Evolutionary conservation across 352 stramenopile species (phyloP), one percentile per base, ranked within the genome.

Genomic region (Phytophthora chlamydospora): DNA sequence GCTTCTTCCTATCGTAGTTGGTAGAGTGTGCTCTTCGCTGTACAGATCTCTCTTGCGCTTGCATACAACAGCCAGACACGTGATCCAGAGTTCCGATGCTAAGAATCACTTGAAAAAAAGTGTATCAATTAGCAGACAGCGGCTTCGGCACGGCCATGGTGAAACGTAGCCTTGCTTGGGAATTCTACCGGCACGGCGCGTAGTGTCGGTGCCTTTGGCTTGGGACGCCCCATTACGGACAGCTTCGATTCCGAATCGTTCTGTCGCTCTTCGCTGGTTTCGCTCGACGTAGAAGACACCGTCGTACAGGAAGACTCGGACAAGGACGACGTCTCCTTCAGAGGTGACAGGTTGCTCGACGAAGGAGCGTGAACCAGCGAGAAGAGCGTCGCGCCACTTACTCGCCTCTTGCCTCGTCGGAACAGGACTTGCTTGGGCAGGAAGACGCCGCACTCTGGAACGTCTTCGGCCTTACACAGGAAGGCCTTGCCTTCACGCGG

Each of bases 401-500:
- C 47, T 21, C 69, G 61, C 6, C 69, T 66, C 9, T 65, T 76
- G 0, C 75, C 75, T 11, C 57, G 57, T 6, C 49, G 53, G 44
- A 84, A 84, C 9, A 78, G 42, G 1, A 69, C 66, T 44, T 75
- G 75, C 34, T 61, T 68, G 1, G 75, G 72, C 9, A 76, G 67
- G 13, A 55, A 63, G 16, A 79, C 69, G 1, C 69, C 61, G 24
- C 60, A 75, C 36, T 64, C 57, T 0, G 49, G 41, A 0, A 73
- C 12, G 6, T 66, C 43, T 42, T 68, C 52, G 41, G 62, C 40
- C 19, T 59, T 38, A 11, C 55, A 62, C 11, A 50, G 21, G 14
- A 52, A 41, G 13, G 42, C 27, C 12, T 54, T 44, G 17, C n/a
- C 38, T 51, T 62, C 65, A n/a, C 53, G 53, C 14, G 36, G 44